Base-by-base conservation (phyloP, 768 basidiomycete genomes). In the Tephrocybe sp. region DNA sequence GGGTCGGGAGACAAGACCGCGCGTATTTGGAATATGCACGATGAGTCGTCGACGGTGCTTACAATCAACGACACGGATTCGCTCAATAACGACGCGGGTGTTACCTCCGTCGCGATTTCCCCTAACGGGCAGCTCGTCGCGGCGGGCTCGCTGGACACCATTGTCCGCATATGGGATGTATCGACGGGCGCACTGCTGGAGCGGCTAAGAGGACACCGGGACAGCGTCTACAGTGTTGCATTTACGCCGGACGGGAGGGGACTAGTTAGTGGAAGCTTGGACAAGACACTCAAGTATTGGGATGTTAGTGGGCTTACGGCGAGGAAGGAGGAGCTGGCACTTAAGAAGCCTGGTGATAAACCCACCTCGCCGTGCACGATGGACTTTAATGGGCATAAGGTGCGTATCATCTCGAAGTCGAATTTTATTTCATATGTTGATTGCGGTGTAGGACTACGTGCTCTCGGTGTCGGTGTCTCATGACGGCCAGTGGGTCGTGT, bases 341-440 rank as follows among this genome's bases (percentile, higher is more conserved):
- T 47, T 14, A 57, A 48, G 34, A 60, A 73, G 84, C 88, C 73
- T 72, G 90, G 51, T 73, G 89, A 55, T 17, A 68, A 67, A 48
- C 48, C 54, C 20, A 69, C 68, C 4, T 54, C 52, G 42, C 66
- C 70, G 50, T 90, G 89, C 64, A 84, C 83, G 60, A 86, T 90
- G 79, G 90, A 91, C 62, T 87, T 95, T 59, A 83, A 80, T 39
- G 95, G 94, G 7, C 95, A 96, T 69, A 95, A 93, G 87, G 93
- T 68, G 77, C 80, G 66, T 83, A 20, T 62, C 62, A 82, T 58
- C 40, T 41, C 17, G 11, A 21, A 32, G 24, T 17, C 25, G 78
- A 77, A 72, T 78, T 79, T 61, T 34, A 15, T 34, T 38, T 3
- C 7, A 1, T 23, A 30, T 48, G 30, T 36, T 49, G 20, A 14